Evolutionary conservation across 257 asterid species (phyloP), one percentile per base, ranked within the genome.

Genomic region (Capsicum pubescens): DNA sequence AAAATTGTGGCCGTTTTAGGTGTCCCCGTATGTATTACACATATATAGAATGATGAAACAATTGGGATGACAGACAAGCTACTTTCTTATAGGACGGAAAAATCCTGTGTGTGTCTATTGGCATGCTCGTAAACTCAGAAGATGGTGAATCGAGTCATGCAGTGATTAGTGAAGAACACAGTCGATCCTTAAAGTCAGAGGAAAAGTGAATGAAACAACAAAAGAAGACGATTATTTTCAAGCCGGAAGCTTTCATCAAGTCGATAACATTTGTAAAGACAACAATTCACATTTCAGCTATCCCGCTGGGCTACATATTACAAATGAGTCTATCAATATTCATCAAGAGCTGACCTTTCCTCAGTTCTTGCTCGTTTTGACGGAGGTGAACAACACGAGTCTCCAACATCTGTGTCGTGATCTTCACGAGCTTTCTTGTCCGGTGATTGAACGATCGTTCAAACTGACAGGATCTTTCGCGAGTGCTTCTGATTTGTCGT

Each of bases 331-430:
- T 12, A 39, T 84, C 82, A 86, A 64, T 79, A 64, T 44, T 81
- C 19, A 39, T 46, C 67, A 64, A n/a, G 2, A 10, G 82, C 57
- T 66, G 77, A 85, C 32, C 80, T 80, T 64, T 86, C 94, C 55
- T 87, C 84, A 21, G 85, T 76, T 90, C 88, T 93, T 83, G 91
- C 89, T 52, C 88, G 91, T 87, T 90, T 90, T 7, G 84, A 10
- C 19, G 89, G 85, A 6, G 87, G 90, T 6, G 64, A 60, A 58
- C 81, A 48, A 48, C 84, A 56, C 32, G 17, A 50, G 39, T 42
- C 88, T 50, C 83, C 35, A 36, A 9, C 83, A n/a, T 56, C 86
- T 19, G 81, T 60, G 39, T 87, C 92, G 50, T 63, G 72, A 71
- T 78, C 92, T 88, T 85, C 87, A 7, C 64, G 50, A 21, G 85